Base-by-base conservation (phyloP, 495 filamentous ascomycete genomes). In the Filosporella fistucella region DNA sequence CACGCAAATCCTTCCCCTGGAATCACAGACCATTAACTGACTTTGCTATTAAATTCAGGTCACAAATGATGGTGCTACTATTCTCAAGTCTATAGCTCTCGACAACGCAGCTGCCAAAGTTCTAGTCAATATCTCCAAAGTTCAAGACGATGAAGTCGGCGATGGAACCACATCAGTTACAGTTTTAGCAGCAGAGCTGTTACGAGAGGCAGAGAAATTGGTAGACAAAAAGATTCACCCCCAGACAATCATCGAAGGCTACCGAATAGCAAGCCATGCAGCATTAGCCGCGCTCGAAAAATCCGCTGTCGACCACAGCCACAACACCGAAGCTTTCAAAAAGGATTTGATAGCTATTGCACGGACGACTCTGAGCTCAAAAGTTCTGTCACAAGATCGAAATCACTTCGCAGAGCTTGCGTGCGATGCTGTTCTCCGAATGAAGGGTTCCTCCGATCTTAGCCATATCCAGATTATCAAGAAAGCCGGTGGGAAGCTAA, bases 381-480 rank as follows among this genome's bases (percentile, higher is more conserved):
- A 98, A 70, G 89, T 98, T 20, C 78, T 98, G 26, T 82, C 88
- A 28, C 93, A 98, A 66, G 94, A 98, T 65, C 77, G 89, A 39
- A 82, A 91, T 47, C 88, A 96, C 63, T 98, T 98, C 60, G 81
- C 93, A 36, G 78, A 82, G 60, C 76, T 98, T 11, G 91, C 93
- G n/a, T 85, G 84, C 44, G 93, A 97, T 62, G 93, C 94, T 17
- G 86, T 98, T 13, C 68, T 98, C 20, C 78, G 94, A 46, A 72
- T 98, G 63, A 86, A 89, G 71, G 89, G 89, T 14, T 95, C 89
- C 7, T 86, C 89, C 33, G 95, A 98, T 65, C 77, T 98, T 40
- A 95, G 88, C 57, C 93, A 97, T 65, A 97, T 98, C 52, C 93
- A 98, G 68, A 87, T 98, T 56, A 97, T 98, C 72, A 98, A 98